These are phyloP conservation scores for Lactarius psammicola DNA, from an alignment of 768 basidiomycete genomes.

Conservation along the genomic window DNA sequence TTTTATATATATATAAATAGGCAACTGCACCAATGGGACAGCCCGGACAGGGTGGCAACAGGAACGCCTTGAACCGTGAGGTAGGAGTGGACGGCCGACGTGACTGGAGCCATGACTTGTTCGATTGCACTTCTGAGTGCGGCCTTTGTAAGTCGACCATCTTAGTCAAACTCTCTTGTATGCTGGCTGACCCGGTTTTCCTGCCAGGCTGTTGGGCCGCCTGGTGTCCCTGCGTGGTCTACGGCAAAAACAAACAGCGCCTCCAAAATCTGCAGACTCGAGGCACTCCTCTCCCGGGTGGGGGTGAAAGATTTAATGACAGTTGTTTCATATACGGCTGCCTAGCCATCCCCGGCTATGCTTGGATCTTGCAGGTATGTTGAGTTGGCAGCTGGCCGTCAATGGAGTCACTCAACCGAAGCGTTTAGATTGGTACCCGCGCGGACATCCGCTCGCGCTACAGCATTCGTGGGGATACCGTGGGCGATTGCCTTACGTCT, in stretches of 20 bases:
- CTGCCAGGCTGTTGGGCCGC: conserved; percentile 38
- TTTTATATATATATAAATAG: not conserved
- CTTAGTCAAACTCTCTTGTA: not conserved
- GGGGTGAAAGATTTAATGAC: conserved; percentile 37
- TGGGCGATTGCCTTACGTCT: conserved; percentile 42
- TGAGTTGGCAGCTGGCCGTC: not conserved
- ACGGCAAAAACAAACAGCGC: conserved; percentile 42
- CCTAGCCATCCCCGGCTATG: conserved; percentile 34
- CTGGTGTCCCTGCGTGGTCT: conserved; percentile 45
- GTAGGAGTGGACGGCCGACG: conserved; percentile 36
- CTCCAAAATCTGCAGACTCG: conserved; percentile 39
- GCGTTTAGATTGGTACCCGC: conserved; percentile 36
- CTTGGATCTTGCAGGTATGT: conserved; percentile 43
- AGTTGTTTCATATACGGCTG: conserved; percentile 42
- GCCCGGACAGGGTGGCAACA: conserved; percentile 25
- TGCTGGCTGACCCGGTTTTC: conserved; percentile 21
- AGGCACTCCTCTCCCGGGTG: conserved; percentile 36
- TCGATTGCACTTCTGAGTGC: conserved; percentile 29
- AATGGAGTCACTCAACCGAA: not conserved
- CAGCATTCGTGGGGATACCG: conserved; percentile 43
- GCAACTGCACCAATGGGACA: not conserved
- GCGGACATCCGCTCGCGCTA: conserved; percentile 44
- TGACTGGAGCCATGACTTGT: conserved; percentile 36
- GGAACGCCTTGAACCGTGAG: conserved; percentile 32
- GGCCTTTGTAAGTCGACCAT: conserved; percentile 32